Conservation (phyloP, 345 rosid species). For the Populus pruinosa region DNA sequence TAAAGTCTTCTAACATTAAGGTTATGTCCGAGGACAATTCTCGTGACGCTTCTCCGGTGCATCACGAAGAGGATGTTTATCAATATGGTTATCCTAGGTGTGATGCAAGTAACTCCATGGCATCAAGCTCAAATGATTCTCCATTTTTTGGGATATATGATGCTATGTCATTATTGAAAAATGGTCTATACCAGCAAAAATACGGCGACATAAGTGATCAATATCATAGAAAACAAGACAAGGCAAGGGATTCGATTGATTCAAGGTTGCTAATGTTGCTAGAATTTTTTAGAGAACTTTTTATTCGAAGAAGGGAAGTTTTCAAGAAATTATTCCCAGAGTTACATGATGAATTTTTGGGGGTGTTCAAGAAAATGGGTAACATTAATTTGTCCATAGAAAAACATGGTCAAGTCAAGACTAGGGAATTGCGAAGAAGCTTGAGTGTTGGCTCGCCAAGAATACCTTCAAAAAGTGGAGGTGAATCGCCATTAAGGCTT, state of each 20-base stretch:
- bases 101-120: no score
- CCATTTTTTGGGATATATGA: not conserved
- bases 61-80: not conserved
- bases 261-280: slow-evolving; percentile 30
- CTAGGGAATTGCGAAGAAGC: slow-evolving; percentile 30
- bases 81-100: not conserved
- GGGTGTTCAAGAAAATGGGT: slow-evolving; percentile 19
- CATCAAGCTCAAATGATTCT: not conserved
- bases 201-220: not conserved
- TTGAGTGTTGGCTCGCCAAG: slow-evolving; percentile 38
- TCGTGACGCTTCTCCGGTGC: no score
- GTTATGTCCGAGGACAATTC: not conserved
- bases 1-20: not conserved
- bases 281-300: slow-evolving; percentile 35
- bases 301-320: slow-evolving; percentile 27
- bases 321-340: slow-evolving; percentile 35
- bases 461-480: slow-evolving; percentile 11
- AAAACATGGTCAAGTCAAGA: not conserved
- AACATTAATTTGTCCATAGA: not conserved
- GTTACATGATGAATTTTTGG: slow-evolving; percentile 20
- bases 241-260: slow-evolving; percentile 21
- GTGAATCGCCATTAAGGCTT: slow-evolving; percentile 16
- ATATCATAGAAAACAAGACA: not conserved
- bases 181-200: not conserved
- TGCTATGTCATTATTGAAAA: slow-evolving; percentile 9